These are phyloP conservation scores for Pseudotulostoma volvatum DNA, from an alignment of 495 filamentous ascomycete genomes.

Conservation along the genomic window DNA sequence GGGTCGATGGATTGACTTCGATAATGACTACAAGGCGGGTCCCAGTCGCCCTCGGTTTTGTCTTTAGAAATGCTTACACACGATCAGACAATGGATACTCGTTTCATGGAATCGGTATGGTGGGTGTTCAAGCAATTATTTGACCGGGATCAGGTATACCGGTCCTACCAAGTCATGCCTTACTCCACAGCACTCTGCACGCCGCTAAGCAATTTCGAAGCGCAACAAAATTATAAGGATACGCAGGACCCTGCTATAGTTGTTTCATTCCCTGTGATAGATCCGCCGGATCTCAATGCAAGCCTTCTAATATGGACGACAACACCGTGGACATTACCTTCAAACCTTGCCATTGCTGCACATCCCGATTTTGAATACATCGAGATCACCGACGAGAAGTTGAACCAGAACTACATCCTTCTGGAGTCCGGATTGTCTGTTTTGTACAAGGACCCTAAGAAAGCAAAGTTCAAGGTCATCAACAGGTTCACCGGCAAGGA, in stretches of 20 bases:
- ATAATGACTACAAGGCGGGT: slow-evolving; percentile 84
- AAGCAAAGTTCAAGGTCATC: slow-evolving; percentile 84
- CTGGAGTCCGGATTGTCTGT: slow-evolving; percentile 71
- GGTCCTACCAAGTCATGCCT: slow-evolving; percentile 82
- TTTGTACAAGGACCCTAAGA: slow-evolving; percentile 92
- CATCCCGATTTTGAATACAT: slow-evolving; percentile 89
- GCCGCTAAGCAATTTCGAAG: slow-evolving; percentile 83
- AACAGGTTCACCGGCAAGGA: slow-evolving; percentile 69
- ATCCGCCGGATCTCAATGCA: slow-evolving; percentile 60
- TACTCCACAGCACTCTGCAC: slow-evolving; percentile 87
- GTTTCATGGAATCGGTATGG: slow-evolving; percentile 95
- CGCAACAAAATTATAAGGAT: slow-evolving; percentile 89
- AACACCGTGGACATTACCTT: slow-evolving; percentile 90
- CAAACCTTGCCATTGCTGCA: slow-evolving; percentile 62
- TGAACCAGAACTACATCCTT: slow-evolving; percentile 73
- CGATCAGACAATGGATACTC: slow-evolving; percentile 66
- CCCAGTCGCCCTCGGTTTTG: no score
- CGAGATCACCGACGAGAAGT: slow-evolving; percentile 71
- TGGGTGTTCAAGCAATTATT: slow-evolving; percentile 92
- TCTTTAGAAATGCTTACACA: no score
- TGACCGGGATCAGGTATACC: slow-evolving; percentile 77
- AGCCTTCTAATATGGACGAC: slow-evolving; percentile 82
- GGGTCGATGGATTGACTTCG: slow-evolving; percentile 96
- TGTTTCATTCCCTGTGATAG: slow-evolving; percentile 67
- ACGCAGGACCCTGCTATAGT: slow-evolving; percentile 86